Evolutionary conservation across 1,139 yeast genomes (phyloP).

Genomic region (Candida tetrigidarum): DNA sequence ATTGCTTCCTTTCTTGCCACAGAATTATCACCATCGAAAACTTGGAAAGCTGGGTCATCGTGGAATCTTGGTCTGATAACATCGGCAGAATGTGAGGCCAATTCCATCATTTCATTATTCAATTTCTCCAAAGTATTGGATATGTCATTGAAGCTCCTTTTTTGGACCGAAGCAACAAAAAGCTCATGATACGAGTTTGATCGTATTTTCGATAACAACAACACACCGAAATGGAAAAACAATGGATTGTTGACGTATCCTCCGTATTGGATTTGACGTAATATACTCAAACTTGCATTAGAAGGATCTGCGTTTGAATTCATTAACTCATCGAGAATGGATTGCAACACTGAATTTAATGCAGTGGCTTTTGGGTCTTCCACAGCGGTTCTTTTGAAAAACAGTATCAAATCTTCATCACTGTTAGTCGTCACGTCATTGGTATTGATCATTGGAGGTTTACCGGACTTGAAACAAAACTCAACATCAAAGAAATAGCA

Average conservation of each 20-base stretch:
- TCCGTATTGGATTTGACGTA: conserved; percentile 4
- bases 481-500: conserved; percentile 60
- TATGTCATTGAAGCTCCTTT: conserved; percentile 22
- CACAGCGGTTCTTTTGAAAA: conserved; percentile 2
- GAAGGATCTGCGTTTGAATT: not conserved
- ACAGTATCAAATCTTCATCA: conserved; percentile 18
- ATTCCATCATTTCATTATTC: conserved; percentile 25
- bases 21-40: conserved; percentile 8
- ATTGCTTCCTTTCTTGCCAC: conserved; percentile 20
- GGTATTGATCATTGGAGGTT: conserved; percentile 59
- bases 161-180: conserved; percentile 32
- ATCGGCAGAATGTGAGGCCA: conserved; percentile 20
- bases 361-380: not conserved
- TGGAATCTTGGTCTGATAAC: conserved; percentile 28
- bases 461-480: conserved; percentile 57
- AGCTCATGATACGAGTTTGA: conserved; percentile 32
- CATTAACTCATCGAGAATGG: not conserved
- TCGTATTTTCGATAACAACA: conserved; percentile 30
- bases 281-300: conserved; percentile 2
- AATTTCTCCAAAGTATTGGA: conserved; percentile 22
- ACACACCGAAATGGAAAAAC: conserved; percentile 19
- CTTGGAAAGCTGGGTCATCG: conserved; percentile 28
- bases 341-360: not conserved
- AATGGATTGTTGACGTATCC: conserved; percentile 4
- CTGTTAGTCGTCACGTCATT: conserved; percentile 47